Percentiles rank a stretch among this genome's conserved stretches.
These are phyloP conservation scores for Penicillium subrubescens DNA, from an alignment of 495 filamentous ascomycete genomes.

Conservation along the genomic window DNA sequence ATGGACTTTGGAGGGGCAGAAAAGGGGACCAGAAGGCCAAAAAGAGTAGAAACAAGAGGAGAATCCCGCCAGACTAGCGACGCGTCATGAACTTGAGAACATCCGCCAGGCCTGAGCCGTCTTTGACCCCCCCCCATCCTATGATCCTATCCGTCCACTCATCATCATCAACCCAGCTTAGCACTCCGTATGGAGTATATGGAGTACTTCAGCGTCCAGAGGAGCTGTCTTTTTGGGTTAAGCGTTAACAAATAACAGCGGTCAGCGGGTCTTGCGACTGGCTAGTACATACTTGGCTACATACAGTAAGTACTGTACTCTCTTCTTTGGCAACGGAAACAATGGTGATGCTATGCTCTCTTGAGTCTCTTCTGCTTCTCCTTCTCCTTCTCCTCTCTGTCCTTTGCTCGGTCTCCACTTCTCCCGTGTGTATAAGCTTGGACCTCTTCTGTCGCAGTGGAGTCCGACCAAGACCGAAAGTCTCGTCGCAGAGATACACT, in stretches of 20 bases:
- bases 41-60: not conserved
- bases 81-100: constrained; percentile 24
- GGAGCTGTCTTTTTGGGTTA: constrained; percentile 8
- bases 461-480: constrained; percentile 3
- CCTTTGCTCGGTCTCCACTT: constrained; percentile 15
- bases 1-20: constrained; percentile 2
- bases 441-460: constrained; percentile 21
- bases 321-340: not conserved
- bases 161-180: constrained; percentile 6
- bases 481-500: constrained; percentile 16
- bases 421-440: constrained; percentile 24
- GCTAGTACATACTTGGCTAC: not conserved
- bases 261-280: constrained; percentile 11
- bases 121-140: not conserved
- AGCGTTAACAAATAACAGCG: constrained; percentile 19
- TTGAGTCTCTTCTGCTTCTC: not conserved
- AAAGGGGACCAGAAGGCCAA: not conserved
- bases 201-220: not conserved
- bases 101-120: constrained; percentile 6
- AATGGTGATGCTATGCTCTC: not conserved
- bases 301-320: not conserved
- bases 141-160: not conserved
- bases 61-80: constrained; percentile 4
- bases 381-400: not conserved
- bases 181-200: not conserved